Conservation (phyloP, 1,139 yeast species). For the Zygoascus meyerae region DNA sequence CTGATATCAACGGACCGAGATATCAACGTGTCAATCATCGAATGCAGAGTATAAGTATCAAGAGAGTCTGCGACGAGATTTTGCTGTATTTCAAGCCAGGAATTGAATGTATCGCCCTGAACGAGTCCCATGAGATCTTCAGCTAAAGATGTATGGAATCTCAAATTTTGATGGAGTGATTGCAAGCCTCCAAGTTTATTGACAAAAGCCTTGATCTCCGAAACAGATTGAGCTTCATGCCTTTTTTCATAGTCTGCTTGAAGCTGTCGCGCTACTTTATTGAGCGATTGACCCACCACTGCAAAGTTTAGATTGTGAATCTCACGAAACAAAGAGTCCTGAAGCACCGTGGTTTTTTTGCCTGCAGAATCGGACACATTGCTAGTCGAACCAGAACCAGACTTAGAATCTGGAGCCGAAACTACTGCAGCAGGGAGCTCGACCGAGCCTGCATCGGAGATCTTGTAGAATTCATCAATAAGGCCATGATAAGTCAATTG, state of each 20-base stretch:
- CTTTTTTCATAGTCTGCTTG: constrained; percentile 65
- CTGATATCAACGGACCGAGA: constrained; percentile 38
- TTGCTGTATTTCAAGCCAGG: constrained; percentile 65
- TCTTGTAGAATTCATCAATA: constrained; percentile 62
- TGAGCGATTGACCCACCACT: constrained; percentile 67
- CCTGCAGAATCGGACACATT: neutral
- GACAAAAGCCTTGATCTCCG: constrained; percentile 68
- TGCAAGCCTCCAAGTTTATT: constrained; percentile 64
- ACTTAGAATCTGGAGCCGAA: constrained; percentile 12
- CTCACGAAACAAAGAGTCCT: constrained; percentile 42
- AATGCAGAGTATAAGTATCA: constrained; percentile 50
- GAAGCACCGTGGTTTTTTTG: constrained; percentile 33
- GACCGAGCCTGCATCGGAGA: constrained; percentile 45
- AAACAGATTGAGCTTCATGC: constrained; percentile 53
- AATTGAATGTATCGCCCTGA: constrained; percentile 46
- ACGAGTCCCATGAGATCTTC: constrained; percentile 58
- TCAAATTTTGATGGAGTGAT: constrained; percentile 58
- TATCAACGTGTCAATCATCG: constrained; percentile 46
- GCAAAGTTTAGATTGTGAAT: constrained; percentile 72
- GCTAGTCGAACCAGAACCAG: constrained; percentile 2
- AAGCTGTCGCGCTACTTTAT: constrained; percentile 61
- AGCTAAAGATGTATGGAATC: constrained; percentile 71
- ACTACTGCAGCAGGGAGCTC: constrained; percentile 34
- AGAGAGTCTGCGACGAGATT: constrained; percentile 53
- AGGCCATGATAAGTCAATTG: constrained; percentile 83